These are phyloP conservation scores for Hyphopichia khmerensis DNA, from an alignment of 1,139 yeast species.

Conservation along the genomic window DNA sequence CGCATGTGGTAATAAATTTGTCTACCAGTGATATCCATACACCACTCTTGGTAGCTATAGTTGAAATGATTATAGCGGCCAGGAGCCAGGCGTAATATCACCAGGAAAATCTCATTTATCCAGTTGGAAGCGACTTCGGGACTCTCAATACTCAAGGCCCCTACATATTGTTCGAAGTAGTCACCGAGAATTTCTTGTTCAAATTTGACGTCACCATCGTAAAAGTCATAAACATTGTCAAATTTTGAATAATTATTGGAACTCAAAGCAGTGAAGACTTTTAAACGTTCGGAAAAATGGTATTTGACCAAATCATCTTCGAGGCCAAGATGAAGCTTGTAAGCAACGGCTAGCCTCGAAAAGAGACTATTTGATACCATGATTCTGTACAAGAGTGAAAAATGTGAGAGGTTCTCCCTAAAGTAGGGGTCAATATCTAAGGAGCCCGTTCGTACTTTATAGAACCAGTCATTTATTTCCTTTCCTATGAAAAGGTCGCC, in stretches of 20 bases:
- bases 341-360: slow-evolving; percentile 37
- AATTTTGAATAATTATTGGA: background rate
- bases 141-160: slow-evolving; percentile 42
- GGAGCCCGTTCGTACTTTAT: slow-evolving; percentile 7
- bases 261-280: background rate
- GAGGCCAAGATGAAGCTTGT: slow-evolving; percentile 36
- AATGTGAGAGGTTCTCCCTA: background rate
- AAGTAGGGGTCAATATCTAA: background rate
- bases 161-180: slow-evolving; percentile 45
- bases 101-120: slow-evolving; percentile 31
- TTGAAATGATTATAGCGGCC: background rate
- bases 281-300: slow-evolving; percentile 2
- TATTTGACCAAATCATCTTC: slow-evolving; percentile 27
- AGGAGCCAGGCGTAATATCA: background rate
- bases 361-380: slow-evolving; percentile 29
- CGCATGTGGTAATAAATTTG: background rate
- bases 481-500: slow-evolving; percentile 44
- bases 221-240: background rate
- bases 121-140: slow-evolving; percentile 38
- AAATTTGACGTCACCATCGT: slow-evolving; percentile 25
- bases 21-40: slow-evolving; percentile 26
- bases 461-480: slow-evolving; percentile 38
- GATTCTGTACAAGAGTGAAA: background rate
- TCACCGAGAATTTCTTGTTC: slow-evolving; percentile 48
- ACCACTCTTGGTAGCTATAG: slow-evolving; percentile 16